A percentile compares a stretch with the other conserved stretches of the same genome.
Evolutionary conservation across 805 yeast species (phyloP).

Genomic region (Scheffersomyces lignosus): DNA sequence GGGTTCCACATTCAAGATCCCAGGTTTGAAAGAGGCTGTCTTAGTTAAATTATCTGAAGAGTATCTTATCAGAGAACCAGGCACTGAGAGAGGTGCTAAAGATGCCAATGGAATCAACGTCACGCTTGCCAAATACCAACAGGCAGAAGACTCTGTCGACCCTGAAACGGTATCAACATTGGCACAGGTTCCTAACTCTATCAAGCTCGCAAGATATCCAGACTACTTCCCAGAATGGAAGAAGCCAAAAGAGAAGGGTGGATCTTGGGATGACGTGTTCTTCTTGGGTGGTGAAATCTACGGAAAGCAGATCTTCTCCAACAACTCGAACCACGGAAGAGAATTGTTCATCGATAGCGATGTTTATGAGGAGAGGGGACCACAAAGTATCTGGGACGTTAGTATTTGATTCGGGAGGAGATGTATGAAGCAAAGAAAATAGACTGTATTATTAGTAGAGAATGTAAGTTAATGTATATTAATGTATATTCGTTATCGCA

Average conservation of each 20-base stretch:
- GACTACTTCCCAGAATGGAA: constrained; percentile 97
- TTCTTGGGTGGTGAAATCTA: constrained; percentile 88
- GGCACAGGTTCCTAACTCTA: constrained; percentile 77
- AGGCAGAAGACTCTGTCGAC: constrained; percentile 34
- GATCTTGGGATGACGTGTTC: constrained; percentile 69
- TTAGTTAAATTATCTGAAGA: constrained; percentile 57
- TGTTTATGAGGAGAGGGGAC: constrained; percentile 77
- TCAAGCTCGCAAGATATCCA: constrained; percentile 69
- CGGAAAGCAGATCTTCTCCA: constrained; percentile 78
- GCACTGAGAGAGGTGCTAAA: constrained; percentile 21
- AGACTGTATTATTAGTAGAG: constrained; percentile 4
- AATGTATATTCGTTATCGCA: too few species aligned
- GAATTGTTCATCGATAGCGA: constrained; percentile 69
- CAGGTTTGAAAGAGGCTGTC: constrained; percentile 74
- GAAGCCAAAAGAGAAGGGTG: constrained; percentile 45
- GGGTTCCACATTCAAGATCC: constrained; percentile 75
- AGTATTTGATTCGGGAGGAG: too few species aligned
- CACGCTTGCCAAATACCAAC: constrained; percentile 45
- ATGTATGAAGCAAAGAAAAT: too few species aligned
- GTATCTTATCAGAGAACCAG: constrained; percentile 45
- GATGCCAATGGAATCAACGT: constrained; percentile 31
- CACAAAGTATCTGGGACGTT: constrained; percentile 76
- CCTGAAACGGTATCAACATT: constrained; percentile 26
- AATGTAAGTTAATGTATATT: neutral
- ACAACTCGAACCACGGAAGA: constrained; percentile 50